A percentile compares a stretch with the other conserved stretches of the same genome.
Evolutionary conservation across 2,329 filamentous ascomycete genomes (phyloP).

Genomic region (Colletotrichum falcatum): DNA sequence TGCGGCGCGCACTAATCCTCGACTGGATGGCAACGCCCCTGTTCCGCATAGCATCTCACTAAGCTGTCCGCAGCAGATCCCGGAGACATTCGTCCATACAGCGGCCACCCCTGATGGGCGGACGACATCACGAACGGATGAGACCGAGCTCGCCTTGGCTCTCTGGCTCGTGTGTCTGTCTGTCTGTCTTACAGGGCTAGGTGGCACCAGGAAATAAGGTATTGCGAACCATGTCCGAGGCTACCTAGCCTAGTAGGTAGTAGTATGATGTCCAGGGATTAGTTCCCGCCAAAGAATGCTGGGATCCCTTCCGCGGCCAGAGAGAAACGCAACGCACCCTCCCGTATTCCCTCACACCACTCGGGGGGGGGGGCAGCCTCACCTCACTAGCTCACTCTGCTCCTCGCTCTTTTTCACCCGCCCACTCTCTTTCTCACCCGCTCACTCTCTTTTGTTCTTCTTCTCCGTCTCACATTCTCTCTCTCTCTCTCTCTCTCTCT

Average conservation of each 20-base stretch:
- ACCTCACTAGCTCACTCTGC: not conserved
- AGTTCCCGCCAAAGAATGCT: slow-evolving; percentile 7
- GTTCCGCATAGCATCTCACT: not conserved
- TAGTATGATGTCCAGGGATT: too few species aligned
- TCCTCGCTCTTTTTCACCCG: not conserved
- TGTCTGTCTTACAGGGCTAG: not conserved
- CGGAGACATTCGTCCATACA: slow-evolving; percentile 4
- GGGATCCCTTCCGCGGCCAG: slow-evolving; percentile 16
- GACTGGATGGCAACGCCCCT: not conserved
- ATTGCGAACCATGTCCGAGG: slow-evolving; percentile 8
- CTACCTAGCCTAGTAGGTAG: not conserved
- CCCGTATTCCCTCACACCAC: slow-evolving; percentile 1
- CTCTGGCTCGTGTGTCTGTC: not conserved
- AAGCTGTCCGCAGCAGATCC: not conserved
- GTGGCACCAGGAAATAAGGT: slow-evolving; percentile 7
- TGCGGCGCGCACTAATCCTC: not conserved
- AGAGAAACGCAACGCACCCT: slow-evolving; percentile 14
- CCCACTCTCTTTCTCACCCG: not conserved
- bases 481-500: not conserved
- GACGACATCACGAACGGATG: slow-evolving; percentile 28
- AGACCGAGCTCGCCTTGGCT: slow-evolving; percentile 15
- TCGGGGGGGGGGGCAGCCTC: not conserved
- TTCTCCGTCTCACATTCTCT: not conserved
- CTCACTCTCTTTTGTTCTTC: too few species aligned
- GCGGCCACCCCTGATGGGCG: slow-evolving; percentile 7